Percentiles rank a stretch among this genome's conserved stretches.
Conservation (phyloP, 2,329 filamentous ascomycete genomes). For the Diaporthe sp. region DNA sequence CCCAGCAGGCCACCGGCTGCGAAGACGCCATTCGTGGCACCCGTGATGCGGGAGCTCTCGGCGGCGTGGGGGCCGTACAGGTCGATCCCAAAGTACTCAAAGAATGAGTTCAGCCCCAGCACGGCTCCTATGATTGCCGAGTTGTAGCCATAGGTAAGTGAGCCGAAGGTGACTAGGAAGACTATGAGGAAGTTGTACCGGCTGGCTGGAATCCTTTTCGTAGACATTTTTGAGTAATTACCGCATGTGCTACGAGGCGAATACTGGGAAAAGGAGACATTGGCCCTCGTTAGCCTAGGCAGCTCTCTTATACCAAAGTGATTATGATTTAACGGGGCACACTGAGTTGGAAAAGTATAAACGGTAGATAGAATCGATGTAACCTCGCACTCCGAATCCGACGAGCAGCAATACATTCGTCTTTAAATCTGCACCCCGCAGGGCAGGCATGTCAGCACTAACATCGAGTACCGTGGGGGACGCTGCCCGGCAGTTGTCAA, state of each 20-base stretch:
- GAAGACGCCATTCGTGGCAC: slow-evolving; percentile 36
- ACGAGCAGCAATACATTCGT: neutral
- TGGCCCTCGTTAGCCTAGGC: too few species aligned
- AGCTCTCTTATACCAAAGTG: too few species aligned
- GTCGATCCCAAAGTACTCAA: slow-evolving; percentile 38
- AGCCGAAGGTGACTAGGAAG: slow-evolving; percentile 39
- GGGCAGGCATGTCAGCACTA: neutral
- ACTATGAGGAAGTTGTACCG: slow-evolving; percentile 32
- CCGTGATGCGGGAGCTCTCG: slow-evolving; percentile 23
- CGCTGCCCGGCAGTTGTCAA: neutral
- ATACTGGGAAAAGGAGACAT: neutral
- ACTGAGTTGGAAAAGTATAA: too few species aligned
- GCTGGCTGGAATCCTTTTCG: neutral
- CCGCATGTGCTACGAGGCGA: neutral
- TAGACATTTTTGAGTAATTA: neutral
- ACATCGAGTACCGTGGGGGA: neutral
- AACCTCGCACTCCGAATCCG: slow-evolving; percentile 1
- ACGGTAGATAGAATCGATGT: neutral
- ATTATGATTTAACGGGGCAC: too few species aligned
- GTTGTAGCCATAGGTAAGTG: slow-evolving; percentile 41
- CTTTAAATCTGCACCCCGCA: neutral
- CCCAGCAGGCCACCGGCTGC: slow-evolving; percentile 38
- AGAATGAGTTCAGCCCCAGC: slow-evolving; percentile 38
- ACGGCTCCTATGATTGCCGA: slow-evolving; percentile 39
- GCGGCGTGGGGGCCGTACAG: slow-evolving; percentile 22